Evolutionary conservation across 2,329 filamentous ascomycete species (phyloP).

Genomic region (Botryotinia convoluta): DNA sequence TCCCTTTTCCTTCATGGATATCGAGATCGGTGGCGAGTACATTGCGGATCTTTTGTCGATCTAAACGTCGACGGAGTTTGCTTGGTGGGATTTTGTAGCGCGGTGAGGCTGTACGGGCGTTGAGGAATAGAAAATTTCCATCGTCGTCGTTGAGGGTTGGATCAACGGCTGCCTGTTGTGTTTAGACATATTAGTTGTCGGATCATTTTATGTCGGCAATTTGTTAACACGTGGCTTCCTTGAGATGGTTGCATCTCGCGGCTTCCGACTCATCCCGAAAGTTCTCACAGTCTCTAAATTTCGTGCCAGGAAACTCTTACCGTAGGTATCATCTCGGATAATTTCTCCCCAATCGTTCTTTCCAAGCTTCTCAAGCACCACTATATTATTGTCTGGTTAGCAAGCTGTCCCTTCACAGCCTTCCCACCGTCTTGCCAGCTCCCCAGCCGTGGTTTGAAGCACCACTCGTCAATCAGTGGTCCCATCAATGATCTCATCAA

Average conservation of each 20-base stretch:
- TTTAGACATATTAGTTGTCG: neutral
- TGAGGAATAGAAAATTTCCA: conserved; percentile 44
- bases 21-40: conserved; percentile 23
- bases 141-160: conserved; percentile 40
- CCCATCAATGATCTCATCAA: no score
- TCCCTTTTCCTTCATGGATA: conserved; percentile 52
- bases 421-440: neutral
- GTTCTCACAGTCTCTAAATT: neutral
- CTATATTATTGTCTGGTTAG: neutral
- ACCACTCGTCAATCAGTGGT: no score
- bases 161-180: conserved; percentile 27
- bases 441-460: no score
- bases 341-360: conserved; percentile 29
- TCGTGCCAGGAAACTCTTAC: conserved; percentile 17
- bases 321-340: conserved; percentile 26
- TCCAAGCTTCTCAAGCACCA: conserved; percentile 48
- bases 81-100: conserved; percentile 43
- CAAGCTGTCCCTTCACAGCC: neutral
- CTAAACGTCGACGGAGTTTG: conserved; percentile 39
- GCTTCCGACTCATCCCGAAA: neutral
- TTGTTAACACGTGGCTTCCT: no score
- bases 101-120: conserved; percentile 41
- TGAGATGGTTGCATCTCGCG: neutral
- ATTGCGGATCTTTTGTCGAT: conserved; percentile 36
- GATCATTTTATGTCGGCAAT: neutral